Conservation (phyloP, 176 grass and related monocot genomes). For the Hyparrhenia diplandra region DNA sequence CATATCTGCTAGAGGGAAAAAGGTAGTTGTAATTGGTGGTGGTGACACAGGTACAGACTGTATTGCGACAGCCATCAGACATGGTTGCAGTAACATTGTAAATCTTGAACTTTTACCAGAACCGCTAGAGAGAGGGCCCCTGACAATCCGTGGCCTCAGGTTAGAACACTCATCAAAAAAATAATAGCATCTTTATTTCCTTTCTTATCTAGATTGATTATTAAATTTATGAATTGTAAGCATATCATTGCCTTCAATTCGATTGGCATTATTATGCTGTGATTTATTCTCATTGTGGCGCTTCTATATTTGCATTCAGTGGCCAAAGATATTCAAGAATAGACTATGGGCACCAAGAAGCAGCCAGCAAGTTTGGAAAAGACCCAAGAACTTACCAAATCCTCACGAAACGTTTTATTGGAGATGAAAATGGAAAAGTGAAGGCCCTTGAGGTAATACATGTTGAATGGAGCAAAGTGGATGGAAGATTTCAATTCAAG, state of each 20-base stretch:
- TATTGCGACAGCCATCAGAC: slow-evolving; percentile 56
- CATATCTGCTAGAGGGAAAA: slow-evolving; percentile 56
- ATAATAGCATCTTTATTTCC: neutral
- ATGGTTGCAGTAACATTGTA: slow-evolving; percentile 41
- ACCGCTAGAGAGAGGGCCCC: slow-evolving; percentile 39
- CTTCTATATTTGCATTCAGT: slow-evolving; percentile 32
- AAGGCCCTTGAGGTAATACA: slow-evolving; percentile 52
- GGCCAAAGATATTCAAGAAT: slow-evolving; percentile 42
- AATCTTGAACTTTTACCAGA: slow-evolving; percentile 57
- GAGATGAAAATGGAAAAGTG: slow-evolving; percentile 43
- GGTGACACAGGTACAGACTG: slow-evolving; percentile 74
- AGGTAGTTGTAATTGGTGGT: slow-evolving; percentile 60
- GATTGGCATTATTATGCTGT: neutral
- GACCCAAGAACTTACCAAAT: slow-evolving; percentile 56
- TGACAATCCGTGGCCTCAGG: slow-evolving; percentile 64
- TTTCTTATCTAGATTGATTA: neutral
- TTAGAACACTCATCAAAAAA: slow-evolving; percentile 5
- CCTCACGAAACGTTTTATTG: slow-evolving; percentile 55
- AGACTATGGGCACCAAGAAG: slow-evolving; percentile 66
- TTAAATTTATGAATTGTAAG: neutral
- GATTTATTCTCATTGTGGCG: slow-evolving; percentile 9
- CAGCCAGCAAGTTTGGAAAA: slow-evolving; percentile 50
- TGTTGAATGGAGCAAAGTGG: slow-evolving; percentile 36
- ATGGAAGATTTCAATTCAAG: slow-evolving; percentile 46
- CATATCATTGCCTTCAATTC: neutral